A percentile compares a stretch with the other conserved stretches of the same genome.
phyloP scores from a whole-genome alignment of 805 yeast genomes.

The Suhomyces sp. region DNA sequence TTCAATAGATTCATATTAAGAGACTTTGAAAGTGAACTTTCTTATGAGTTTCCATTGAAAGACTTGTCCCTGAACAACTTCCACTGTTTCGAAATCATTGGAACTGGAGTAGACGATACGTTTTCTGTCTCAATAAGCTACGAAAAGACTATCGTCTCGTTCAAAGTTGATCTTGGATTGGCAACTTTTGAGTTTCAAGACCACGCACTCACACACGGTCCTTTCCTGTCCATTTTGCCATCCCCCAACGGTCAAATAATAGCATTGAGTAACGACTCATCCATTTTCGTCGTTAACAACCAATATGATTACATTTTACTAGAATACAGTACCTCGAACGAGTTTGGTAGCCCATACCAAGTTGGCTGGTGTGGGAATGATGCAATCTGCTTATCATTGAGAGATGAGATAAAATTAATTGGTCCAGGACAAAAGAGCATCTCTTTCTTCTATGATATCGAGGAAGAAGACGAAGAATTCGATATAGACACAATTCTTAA shows the following conservation, averaged over 20 bases:
- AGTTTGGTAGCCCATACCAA: constrained; percentile 39
- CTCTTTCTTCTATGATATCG: constrained; percentile 46
- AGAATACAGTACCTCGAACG: constrained; percentile 43
- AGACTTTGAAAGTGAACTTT: constrained; percentile 39
- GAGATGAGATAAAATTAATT: constrained; percentile 62
- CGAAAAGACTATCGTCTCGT: constrained; percentile 23
- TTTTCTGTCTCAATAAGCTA: constrained; percentile 20
- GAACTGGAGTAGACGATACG: constrained; percentile 7
- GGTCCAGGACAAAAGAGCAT: constrained; percentile 67
- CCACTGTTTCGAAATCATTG: constrained; percentile 18
- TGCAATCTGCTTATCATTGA: constrained; percentile 62
- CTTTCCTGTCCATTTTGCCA: constrained; percentile 38
- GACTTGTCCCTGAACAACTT: constrained; percentile 17
- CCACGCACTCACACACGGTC: constrained; percentile 46
- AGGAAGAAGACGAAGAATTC: constrained; percentile 26
- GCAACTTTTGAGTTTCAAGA: constrained; percentile 29
- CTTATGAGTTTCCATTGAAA: constrained; percentile 36
- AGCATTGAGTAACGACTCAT: constrained; percentile 41
- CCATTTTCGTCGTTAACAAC: constrained; percentile 50
- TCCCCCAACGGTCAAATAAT: constrained; percentile 60
- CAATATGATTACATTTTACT: constrained; percentile 44
- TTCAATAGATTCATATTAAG: constrained; percentile 30
- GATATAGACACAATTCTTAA: constrained; percentile 23
- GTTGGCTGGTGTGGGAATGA: constrained; percentile 86
- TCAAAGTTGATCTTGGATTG: constrained; percentile 22